Percentiles rank a stretch among this genome's conserved stretches.
These are phyloP conservation scores for Pezicula neosporulosa DNA, from an alignment of 2,329 filamentous ascomycete genomes.

Conservation along the genomic window DNA sequence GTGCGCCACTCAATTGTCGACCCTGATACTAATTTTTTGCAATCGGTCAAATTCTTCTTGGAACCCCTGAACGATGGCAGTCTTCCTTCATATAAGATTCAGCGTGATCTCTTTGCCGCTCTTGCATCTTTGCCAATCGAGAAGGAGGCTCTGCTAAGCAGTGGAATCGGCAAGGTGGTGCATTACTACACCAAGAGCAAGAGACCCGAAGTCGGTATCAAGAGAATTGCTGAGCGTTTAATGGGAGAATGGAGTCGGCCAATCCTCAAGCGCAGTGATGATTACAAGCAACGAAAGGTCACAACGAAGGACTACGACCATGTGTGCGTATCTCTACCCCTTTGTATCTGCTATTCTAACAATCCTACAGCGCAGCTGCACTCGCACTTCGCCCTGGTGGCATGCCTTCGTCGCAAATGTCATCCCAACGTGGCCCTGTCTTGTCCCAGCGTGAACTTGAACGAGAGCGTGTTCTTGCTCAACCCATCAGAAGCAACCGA, in stretches of 20 bases:
- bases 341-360: slow-evolving; percentile 6
- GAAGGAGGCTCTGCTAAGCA: slow-evolving; percentile 85
- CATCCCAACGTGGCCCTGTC: slow-evolving; percentile 18
- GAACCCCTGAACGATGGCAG: slow-evolving; percentile 93
- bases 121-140: slow-evolving; percentile 80
- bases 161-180: slow-evolving; percentile 92
- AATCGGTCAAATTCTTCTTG: slow-evolving; percentile 94
- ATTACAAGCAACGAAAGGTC: slow-evolving; percentile 81
- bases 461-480: slow-evolving; percentile 55
- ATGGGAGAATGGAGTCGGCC: slow-evolving; percentile 94
- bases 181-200: slow-evolving; percentile 97
- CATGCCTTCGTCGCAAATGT: slow-evolving; percentile 22
- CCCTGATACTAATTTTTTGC: slow-evolving; percentile 90
- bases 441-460: slow-evolving; percentile 36
- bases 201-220: slow-evolving; percentile 82
- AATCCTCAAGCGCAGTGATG: slow-evolving; percentile 88
- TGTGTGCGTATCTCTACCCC: slow-evolving; percentile 42
- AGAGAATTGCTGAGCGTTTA: slow-evolving; percentile 89
- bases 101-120: slow-evolving; percentile 86
- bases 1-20: slow-evolving; percentile 83
- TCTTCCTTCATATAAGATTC: slow-evolving; percentile 93
- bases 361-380: slow-evolving; percentile 24
- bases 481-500: slow-evolving; percentile 50
- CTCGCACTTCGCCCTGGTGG: slow-evolving; percentile 29
- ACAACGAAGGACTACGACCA: slow-evolving; percentile 63